Evolutionary conservation across 306 rosid species (phyloP).

Genomic region (Sicyos edulis): DNA sequence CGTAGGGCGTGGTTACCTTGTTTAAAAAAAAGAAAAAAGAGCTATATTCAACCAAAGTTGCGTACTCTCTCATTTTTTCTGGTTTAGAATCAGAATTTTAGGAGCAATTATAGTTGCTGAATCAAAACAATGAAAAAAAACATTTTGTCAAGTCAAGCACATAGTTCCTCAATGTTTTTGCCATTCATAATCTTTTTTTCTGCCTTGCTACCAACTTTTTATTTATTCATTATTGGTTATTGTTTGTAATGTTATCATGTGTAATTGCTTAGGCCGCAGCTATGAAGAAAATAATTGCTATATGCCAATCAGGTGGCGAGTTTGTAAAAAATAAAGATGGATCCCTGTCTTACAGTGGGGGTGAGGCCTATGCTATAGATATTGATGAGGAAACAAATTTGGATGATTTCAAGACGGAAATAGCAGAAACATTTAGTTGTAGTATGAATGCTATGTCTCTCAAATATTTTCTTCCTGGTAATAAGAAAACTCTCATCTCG

Average conservation of each 20-base stretch:
- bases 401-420: constrained; percentile 67
- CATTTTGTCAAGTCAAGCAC: not conserved
- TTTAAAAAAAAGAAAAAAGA: too few relatives aligned
- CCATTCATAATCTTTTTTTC: not conserved
- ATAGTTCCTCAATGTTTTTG: not conserved
- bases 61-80: not conserved
- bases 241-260: not conserved
- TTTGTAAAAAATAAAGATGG: constrained; percentile 74
- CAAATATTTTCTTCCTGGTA: constrained; percentile 90
- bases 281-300: constrained; percentile 71
- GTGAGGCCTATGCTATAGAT: constrained; percentile 84
- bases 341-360: constrained; percentile 64
- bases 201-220: not conserved
- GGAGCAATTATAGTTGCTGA: not conserved
- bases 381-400: constrained; percentile 61
- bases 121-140: not conserved
- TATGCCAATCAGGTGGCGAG: constrained; percentile 89
- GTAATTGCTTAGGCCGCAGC: constrained; percentile 47
- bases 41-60: not conserved
- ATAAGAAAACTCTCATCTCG: constrained; percentile 81
- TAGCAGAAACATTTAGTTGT: constrained; percentile 68
- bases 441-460: constrained; percentile 48
- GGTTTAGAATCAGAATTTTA: not conserved
- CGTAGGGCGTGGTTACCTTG: too few relatives aligned
- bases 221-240: constrained; percentile 3